These are phyloP conservation scores for Zasmidium angulare DNA, from an alignment of 2,329 filamentous ascomycete genomes.

Conservation along the genomic window DNA sequence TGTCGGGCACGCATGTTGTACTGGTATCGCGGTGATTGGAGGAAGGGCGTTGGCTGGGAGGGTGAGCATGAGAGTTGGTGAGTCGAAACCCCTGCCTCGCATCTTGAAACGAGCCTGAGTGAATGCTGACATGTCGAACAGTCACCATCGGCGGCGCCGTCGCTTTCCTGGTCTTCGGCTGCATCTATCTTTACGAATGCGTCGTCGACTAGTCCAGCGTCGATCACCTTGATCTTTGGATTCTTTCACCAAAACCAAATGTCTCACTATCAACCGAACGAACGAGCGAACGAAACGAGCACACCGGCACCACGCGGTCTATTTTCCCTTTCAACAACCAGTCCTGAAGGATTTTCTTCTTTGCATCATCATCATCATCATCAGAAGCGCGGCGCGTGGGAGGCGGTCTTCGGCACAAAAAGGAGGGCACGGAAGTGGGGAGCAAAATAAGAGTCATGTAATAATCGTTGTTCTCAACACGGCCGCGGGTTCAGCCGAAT, in stretches of 20 bases:
- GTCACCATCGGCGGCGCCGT: conserved; percentile 89
- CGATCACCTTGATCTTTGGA: not conserved
- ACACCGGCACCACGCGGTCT: too few species aligned
- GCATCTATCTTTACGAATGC: conserved; percentile 82
- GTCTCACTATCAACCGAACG: not conserved
- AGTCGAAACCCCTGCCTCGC: conserved; percentile 45
- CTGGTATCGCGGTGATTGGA: conserved; percentile 85
- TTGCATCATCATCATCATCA: too few species aligned
- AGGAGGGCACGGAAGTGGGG: too few species aligned
- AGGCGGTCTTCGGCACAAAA: too few species aligned
- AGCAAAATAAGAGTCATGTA: too few species aligned
- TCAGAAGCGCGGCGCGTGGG: too few species aligned
- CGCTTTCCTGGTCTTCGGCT: conserved; percentile 85
- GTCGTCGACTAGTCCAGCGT: conserved; percentile 17
- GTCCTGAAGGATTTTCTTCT: too few species aligned
- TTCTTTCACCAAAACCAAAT: not conserved
- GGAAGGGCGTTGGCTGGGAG: conserved; percentile 88
- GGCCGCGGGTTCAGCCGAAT: too few species aligned
- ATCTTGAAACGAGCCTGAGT: not conserved
- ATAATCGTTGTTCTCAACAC: too few species aligned
- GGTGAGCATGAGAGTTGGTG: conserved; percentile 94
- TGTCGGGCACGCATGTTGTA: conserved; percentile 84
- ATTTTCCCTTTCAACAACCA: too few species aligned
- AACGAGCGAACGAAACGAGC: too few species aligned
- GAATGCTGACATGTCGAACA: conserved; percentile 38